These are phyloP conservation scores for Sporothrix sp. DNA, from an alignment of 2,329 filamentous ascomycete genomes.

Conservation along the genomic window DNA sequence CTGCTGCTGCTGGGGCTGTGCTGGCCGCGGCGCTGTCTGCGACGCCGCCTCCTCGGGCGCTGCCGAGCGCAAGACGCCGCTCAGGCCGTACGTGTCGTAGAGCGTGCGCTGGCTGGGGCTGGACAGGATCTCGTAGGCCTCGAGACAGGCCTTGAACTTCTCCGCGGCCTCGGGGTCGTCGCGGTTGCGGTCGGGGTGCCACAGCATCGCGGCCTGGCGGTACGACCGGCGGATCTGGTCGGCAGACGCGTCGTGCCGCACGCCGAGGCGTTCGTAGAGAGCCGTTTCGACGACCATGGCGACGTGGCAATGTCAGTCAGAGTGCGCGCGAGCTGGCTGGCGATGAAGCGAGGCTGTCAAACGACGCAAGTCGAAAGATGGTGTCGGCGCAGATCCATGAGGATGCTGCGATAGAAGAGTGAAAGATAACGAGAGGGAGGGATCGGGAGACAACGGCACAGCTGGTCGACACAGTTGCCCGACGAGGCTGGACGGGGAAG, in stretches of 20 bases:
- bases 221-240: slow-evolving; percentile 98
- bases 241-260: slow-evolving; percentile 69
- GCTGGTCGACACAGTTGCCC: too few relatives aligned
- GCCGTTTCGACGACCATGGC: slow-evolving; percentile 26
- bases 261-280: slow-evolving; percentile 75
- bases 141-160: slow-evolving; percentile 95
- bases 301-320: too few relatives aligned
- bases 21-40: not conserved
- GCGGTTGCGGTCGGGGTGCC: slow-evolving; percentile 96
- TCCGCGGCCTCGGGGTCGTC: slow-evolving; percentile 75
- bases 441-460: too few relatives aligned
- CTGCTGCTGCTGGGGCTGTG: slow-evolving; percentile 29
- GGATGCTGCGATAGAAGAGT: too few relatives aligned
- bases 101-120: slow-evolving; percentile 92
- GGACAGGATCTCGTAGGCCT: slow-evolving; percentile 95
- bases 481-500: too few relatives aligned
- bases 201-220: slow-evolving; percentile 72
- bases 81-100: slow-evolving; percentile 89
- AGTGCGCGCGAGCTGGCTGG: too few relatives aligned
- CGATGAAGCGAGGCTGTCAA: too few relatives aligned
- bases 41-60: not conserved
- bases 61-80: slow-evolving; percentile 61
- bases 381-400: too few relatives aligned
- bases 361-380: too few relatives aligned
- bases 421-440: too few relatives aligned